phyloP scores from a whole-genome alignment of 2,329 filamentous ascomycete species.

The Ascosphaera aggregata region DNA sequence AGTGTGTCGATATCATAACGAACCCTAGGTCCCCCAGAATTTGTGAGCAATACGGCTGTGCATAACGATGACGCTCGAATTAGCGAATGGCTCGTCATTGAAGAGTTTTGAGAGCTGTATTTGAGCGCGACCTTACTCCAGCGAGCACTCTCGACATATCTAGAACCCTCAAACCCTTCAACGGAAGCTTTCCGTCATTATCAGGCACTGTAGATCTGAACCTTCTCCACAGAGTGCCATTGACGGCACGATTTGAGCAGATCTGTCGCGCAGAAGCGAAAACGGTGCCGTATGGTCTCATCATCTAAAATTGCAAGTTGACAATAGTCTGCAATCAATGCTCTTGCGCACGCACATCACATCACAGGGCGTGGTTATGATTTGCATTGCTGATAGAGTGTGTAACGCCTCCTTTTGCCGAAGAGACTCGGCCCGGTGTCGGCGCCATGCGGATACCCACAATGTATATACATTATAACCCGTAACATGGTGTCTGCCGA shows the following conservation, averaged over 20 bases:
- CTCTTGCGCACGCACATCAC: too few relatives aligned
- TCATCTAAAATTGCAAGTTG: too few relatives aligned
- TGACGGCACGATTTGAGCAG: background rate
- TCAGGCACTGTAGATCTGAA: constrained; percentile 18
- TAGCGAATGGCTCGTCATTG: too few relatives aligned
- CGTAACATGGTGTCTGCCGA: too few relatives aligned
- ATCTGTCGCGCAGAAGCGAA: background rate
- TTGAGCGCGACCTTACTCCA: constrained; percentile 51
- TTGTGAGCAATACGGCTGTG: constrained; percentile 86
- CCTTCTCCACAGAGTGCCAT: constrained; percentile 6
- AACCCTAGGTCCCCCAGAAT: constrained; percentile 92
- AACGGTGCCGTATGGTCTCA: background rate
- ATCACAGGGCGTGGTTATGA: too few relatives aligned
- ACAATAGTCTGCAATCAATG: too few relatives aligned
- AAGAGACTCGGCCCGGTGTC: background rate
- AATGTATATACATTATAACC: too few relatives aligned
- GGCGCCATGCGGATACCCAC: background rate
- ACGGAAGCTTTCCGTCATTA: constrained; percentile 33
- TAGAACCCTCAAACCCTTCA: constrained; percentile 69
- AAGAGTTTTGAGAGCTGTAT: too few relatives aligned
- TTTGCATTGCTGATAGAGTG: too few relatives aligned
- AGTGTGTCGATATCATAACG: constrained; percentile 10
- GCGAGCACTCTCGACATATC: constrained; percentile 95
- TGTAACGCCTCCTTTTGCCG: background rate
- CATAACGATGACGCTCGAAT: constrained; percentile 1